phyloP scores from a whole-genome alignment of 768 basidiomycete species.

The Leccinum rimulosum region DNA sequence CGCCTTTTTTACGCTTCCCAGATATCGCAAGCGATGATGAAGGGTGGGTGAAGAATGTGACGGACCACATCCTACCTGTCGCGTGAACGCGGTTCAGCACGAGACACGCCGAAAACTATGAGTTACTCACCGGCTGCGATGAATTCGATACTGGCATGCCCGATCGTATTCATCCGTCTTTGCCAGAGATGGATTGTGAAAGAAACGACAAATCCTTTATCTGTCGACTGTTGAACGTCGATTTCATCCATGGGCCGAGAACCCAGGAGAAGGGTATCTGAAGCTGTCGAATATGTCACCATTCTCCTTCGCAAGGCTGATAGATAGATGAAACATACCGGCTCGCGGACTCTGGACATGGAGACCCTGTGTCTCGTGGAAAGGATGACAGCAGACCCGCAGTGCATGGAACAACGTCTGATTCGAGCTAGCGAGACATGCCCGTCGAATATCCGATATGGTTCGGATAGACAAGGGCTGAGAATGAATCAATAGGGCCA shows the following conservation, averaged over 20 bases:
- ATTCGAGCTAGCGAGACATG: conserved; percentile 47
- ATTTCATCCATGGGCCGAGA: conserved; percentile 51
- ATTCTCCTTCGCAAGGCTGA: neutral
- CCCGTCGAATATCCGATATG: conserved; percentile 60
- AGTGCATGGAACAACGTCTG: conserved; percentile 29
- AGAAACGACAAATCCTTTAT: conserved; percentile 42
- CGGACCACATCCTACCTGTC: conserved; percentile 26
- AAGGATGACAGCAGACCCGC: conserved; percentile 21
- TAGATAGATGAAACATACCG: conserved; percentile 25
- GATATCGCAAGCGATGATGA: neutral
- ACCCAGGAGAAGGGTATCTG: conserved; percentile 39
- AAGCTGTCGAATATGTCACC: conserved; percentile 16
- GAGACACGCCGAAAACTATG: neutral
- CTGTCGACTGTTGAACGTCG: conserved; percentile 42
- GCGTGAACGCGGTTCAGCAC: neutral
- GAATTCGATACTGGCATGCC: conserved; percentile 58
- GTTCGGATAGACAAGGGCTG: conserved; percentile 40
- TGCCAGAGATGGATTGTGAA: conserved; percentile 61
- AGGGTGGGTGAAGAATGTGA: conserved; percentile 19
- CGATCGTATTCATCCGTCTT: conserved; percentile 64
- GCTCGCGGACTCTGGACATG: conserved; percentile 9
- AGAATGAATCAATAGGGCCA: conserved; percentile 53
- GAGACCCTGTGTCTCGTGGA: conserved; percentile 22
- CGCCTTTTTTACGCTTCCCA: conserved; percentile 11
- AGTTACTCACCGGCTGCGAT: conserved; percentile 42